Conservation (phyloP, 768 basidiomycete genomes). For the Dacryopinax primogenitus region DNA sequence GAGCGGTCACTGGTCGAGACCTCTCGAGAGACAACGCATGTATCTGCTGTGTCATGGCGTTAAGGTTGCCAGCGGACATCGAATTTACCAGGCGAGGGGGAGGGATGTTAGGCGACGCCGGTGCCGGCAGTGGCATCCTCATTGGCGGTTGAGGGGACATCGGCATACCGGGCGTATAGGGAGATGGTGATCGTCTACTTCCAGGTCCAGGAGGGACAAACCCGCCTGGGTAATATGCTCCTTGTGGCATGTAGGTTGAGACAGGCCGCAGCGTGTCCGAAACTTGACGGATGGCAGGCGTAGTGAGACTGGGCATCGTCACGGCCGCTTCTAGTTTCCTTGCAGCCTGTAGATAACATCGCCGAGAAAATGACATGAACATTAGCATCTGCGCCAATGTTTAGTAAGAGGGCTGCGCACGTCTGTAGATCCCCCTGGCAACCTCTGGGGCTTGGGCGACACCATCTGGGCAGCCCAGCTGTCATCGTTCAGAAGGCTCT, state of each 20-base stretch:
- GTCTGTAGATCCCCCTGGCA: not conserved
- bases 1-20: not conserved
- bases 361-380: not conserved
- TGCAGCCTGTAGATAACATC: not conserved
- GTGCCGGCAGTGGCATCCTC: not conserved
- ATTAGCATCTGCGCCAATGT: not conserved
- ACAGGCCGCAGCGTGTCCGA: not conserved
- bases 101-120: not conserved
- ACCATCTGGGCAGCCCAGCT: not conserved
- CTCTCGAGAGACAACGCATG: not conserved
- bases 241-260: not conserved
- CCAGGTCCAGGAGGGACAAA: not conserved
- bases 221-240: not conserved
- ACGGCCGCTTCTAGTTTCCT: not conserved
- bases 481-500: not conserved
- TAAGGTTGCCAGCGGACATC: not conserved
- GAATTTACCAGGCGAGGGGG: not conserved
- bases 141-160: not conserved
- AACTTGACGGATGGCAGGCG: not conserved
- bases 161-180: not conserved
- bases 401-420: not conserved
- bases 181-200: not conserved
- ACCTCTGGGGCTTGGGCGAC: not conserved
- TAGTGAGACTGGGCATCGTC: not conserved
- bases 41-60: not conserved